Evolutionary conservation across 169 alveolate genomes (phyloP).

Genomic region (Plasmodium chabaudi): DNA sequence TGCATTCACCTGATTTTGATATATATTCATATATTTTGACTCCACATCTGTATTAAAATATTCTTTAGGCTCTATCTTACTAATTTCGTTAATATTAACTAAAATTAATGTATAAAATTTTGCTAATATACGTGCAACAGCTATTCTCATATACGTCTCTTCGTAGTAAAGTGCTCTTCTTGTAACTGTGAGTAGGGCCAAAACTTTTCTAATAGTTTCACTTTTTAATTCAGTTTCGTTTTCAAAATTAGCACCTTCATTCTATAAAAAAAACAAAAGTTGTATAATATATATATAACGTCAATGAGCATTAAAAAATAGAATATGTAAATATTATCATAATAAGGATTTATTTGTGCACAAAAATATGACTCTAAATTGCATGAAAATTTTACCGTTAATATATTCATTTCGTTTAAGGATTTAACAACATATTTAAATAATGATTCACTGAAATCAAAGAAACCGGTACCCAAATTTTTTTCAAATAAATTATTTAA

Average conservation of each 20-base stretch:
- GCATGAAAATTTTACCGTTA: slow-evolving; percentile 28
- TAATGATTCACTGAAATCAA: slow-evolving; percentile 65
- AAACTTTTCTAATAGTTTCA: slow-evolving; percentile 18
- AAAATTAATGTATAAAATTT: slow-evolving; percentile 35
- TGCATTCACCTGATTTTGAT: slow-evolving; percentile 56
- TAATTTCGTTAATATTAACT: slow-evolving; percentile 63
- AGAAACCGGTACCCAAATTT: slow-evolving; percentile 70
- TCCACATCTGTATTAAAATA: slow-evolving; percentile 38
- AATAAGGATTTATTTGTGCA: not conserved
- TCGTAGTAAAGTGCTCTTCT: slow-evolving; percentile 40
- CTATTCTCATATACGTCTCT: slow-evolving; percentile 41
- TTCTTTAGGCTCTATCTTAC: slow-evolving; percentile 68
- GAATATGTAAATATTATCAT: too few relatives aligned
- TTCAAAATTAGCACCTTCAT: slow-evolving; percentile 12
- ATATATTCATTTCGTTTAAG: slow-evolving; percentile 19
- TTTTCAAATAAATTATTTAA: slow-evolving; percentile 58
- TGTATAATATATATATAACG: not conserved
- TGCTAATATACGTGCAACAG: slow-evolving; percentile 44
- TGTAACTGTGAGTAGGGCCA: slow-evolving; percentile 27
- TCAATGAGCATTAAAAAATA: not conserved
- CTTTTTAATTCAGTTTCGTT: slow-evolving; percentile 14
- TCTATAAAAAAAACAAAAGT: slow-evolving; percentile 14
- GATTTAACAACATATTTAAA: slow-evolving; percentile 43
- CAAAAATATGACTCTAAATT: not conserved
- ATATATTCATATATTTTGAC: slow-evolving; percentile 29